Percentiles rank a stretch among this genome's conserved stretches.
Conservation (phyloP, 2,329 filamentous ascomycete species). For the Lachnum nothofagi region DNA sequence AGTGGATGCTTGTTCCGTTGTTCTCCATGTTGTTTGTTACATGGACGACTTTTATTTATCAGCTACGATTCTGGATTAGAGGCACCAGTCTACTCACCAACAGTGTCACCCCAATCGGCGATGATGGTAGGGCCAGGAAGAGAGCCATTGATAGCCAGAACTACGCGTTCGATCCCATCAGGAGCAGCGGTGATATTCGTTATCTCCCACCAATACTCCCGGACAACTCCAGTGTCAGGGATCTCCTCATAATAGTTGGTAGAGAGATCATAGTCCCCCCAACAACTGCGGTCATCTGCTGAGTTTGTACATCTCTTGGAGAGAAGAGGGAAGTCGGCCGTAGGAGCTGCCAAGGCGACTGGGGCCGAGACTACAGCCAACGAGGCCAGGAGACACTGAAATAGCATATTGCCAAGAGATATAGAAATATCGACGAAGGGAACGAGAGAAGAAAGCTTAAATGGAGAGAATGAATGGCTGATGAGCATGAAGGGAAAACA, state of each 20-base stretch:
- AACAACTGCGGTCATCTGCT: conserved; percentile 29
- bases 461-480: too few relatives aligned
- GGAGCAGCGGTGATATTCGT: conserved; percentile 26
- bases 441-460: too few relatives aligned
- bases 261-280: conserved; percentile 46
- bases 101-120: conserved; percentile 37
- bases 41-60: too few relatives aligned
- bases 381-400: too few relatives aligned
- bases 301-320: conserved; percentile 20
- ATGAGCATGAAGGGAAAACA: too few relatives aligned
- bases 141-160: conserved; percentile 31
- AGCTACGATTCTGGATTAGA: too few relatives aligned
- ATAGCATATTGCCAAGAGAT: too few relatives aligned
- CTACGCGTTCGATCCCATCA: conserved; percentile 29
- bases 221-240: conserved; percentile 44
- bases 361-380: too few relatives aligned
- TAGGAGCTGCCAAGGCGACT: too few relatives aligned
- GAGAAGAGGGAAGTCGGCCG: not conserved
- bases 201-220: conserved; percentile 34
- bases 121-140: conserved; percentile 31
- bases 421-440: too few relatives aligned
- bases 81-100: too few relatives aligned
- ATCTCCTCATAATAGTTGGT: conserved; percentile 37
- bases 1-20: conserved; percentile 39
- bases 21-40: conserved; percentile 31